Base-by-base conservation (phyloP, 1,139 yeast species). In the Suhomyces terraborum region DNA sequence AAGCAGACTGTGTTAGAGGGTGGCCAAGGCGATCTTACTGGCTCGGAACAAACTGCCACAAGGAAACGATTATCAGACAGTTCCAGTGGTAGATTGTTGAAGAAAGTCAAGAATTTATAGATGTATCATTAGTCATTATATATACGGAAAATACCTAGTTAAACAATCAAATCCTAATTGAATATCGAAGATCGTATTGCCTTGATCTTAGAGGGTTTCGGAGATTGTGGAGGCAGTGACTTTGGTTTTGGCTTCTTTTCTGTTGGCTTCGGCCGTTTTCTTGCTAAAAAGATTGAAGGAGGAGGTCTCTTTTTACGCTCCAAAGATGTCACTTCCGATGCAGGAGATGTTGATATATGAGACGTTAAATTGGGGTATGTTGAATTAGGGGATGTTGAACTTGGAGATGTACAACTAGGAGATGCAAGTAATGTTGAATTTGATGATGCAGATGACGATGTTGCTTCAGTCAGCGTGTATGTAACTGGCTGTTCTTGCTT, bases 1-100 rank as follows among this genome's bases (percentile, higher is more conserved):
- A 84, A 84, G 51, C 93, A 85, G 57, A 77, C 84, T 0, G 67
- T 84, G 6, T 69, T 69, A 35, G 61, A 77, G 2, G 82, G 78
- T 21, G 74, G 71, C 36, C 56, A 53, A 24, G 51, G 45, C 3
- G 46, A 42, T 14, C 24, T 40, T 28, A 22, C 14, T 4, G 36
- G 28, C n/a, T 14, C 21, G n/a, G 17, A 23, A 6, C 28, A 40
- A 8, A 41, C 38, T 5, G 49, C 40, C 4, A 38, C 23, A 12
- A 67, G 53, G 55, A 61, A 59, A 52, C 55, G 59, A 34, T 48
- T 61, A 35, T 49, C 42, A 3, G 67, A 59, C 17, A 50, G 59
- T 18, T 50, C 64, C 4, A 49, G 61, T 23, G 68, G 68, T 2
- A 49, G 58, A 32, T 46, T 65, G 28, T 52, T 65, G 41, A 66